Conservation (phyloP, 192 early-diverging fungal genomes). For the Coemansia umbellata region DNA sequence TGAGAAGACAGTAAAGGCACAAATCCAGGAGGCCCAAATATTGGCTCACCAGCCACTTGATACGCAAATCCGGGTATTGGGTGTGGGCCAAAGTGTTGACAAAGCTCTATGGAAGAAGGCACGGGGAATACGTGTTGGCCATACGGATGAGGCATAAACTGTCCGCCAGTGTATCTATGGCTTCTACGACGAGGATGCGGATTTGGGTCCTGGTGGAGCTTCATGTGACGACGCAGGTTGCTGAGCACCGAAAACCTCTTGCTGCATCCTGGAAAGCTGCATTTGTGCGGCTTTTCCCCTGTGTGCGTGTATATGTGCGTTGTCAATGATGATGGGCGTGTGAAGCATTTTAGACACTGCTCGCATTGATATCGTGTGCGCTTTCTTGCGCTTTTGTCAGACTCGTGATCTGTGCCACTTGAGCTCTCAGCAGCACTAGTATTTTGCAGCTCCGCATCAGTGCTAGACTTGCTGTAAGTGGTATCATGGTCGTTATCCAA, state of each 20-base stretch:
- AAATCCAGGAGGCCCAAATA: background rate
- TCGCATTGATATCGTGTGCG: conserved; percentile 54
- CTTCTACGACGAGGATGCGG: conserved; percentile 5
- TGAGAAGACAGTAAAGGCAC: background rate
- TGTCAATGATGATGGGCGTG: conserved; percentile 63
- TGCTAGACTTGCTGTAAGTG: no score
- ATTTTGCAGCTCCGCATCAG: no score
- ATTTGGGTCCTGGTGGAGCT: conserved; percentile 7
- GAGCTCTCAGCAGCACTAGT: no score
- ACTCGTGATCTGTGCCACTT: background rate
- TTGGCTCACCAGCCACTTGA: background rate
- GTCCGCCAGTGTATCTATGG: no score
- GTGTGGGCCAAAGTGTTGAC: background rate
- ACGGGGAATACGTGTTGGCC: background rate
- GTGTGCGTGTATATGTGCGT: conserved; percentile 75
- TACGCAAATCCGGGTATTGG: background rate
- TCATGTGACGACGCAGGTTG: conserved; percentile 70
- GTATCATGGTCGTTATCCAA: no score
- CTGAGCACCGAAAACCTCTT: conserved; percentile 69
- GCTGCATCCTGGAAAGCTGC: conserved; percentile 55
- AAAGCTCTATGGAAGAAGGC: background rate
- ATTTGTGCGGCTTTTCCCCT: conserved; percentile 71
- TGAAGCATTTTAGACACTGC: conserved; percentile 62
- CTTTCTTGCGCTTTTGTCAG: conserved; percentile 6
- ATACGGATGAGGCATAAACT: background rate